These are phyloP conservation scores for Abrus pulchellus DNA, from an alignment of 306 rosid genomes.

Conservation along the genomic window DNA sequence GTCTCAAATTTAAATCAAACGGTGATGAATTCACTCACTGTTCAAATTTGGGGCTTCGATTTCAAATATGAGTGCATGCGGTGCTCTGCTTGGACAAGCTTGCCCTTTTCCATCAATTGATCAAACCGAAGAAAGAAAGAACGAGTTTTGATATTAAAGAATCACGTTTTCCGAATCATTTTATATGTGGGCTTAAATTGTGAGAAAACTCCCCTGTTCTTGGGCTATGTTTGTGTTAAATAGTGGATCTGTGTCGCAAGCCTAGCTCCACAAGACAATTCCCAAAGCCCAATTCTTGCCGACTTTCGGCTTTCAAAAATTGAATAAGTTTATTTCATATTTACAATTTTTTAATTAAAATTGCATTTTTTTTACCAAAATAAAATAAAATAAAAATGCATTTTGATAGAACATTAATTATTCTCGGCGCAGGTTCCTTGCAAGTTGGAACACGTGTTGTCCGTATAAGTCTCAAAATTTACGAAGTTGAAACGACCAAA, in stretches of 20 bases:
- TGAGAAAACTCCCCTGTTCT: not conserved
- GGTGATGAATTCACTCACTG: constrained; percentile 15
- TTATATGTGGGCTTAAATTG: not conserved
- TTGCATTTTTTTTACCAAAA: no score
- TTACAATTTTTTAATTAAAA: no score
- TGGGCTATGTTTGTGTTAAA: not conserved
- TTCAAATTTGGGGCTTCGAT: constrained; percentile 26
- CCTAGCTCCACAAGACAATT: not conserved
- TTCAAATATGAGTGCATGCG: not conserved
- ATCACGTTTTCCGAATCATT: not conserved
- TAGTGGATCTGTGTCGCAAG: not conserved
- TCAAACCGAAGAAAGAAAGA: not conserved
- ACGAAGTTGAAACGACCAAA: no score
- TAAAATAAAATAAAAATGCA: no score
- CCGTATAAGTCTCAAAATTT: no score
- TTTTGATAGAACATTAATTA: no score
- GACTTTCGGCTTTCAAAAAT: no score
- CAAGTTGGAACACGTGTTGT: no score
- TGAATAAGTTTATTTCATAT: no score
- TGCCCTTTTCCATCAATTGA: not conserved
- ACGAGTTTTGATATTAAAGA: not conserved
- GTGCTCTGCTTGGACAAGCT: not conserved
- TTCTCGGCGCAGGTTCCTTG: no score
- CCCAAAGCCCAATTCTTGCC: not conserved
- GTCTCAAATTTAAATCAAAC: not conserved